Percentiles rank a stretch among this genome's conserved stretches.
These are phyloP conservation scores for Xylariales sp. DNA, from an alignment of 2,329 filamentous ascomycete genomes.

Conservation along the genomic window DNA sequence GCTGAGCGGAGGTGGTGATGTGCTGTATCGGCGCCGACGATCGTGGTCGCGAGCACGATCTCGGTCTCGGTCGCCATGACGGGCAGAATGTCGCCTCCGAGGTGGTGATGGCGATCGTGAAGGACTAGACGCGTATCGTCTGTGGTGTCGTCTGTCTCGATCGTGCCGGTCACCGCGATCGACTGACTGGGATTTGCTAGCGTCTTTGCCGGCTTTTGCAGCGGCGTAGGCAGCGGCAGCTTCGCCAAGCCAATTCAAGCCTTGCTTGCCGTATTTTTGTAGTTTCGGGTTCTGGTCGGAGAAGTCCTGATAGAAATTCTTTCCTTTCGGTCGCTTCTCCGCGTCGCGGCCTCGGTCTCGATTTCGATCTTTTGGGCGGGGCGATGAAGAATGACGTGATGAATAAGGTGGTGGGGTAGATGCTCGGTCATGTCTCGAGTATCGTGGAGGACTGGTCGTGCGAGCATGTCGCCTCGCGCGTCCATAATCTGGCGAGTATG, in stretches of 20 bases:
- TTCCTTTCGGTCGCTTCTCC: slow-evolving; percentile 32
- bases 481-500: slow-evolving; percentile 36
- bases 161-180: slow-evolving; percentile 38
- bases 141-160: slow-evolving; percentile 38
- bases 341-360: slow-evolving; percentile 20
- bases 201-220: slow-evolving; percentile 39
- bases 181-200: slow-evolving; percentile 33
- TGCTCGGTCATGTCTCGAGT: slow-evolving; percentile 35
- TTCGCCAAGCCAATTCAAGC: slow-evolving; percentile 46
- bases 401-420: slow-evolving; percentile 25
- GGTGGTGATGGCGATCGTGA: slow-evolving; percentile 43
- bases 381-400: slow-evolving; percentile 32
- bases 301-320: slow-evolving; percentile 40
- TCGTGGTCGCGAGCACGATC: slow-evolving; percentile 18
- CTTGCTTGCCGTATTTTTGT: slow-evolving; percentile 45
- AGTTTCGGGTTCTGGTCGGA: slow-evolving; percentile 43
- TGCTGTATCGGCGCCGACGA: slow-evolving; percentile 26
- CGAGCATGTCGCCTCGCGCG: slow-evolving; percentile 39
- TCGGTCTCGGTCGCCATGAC: slow-evolving; percentile 32
- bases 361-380: slow-evolving; percentile 34
- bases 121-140: slow-evolving; percentile 41
- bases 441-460: slow-evolving; percentile 46
- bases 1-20: slow-evolving; percentile 35
- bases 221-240: slow-evolving; percentile 48
- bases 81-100: slow-evolving; percentile 38